These are phyloP conservation scores for Apiospora marii DNA, from an alignment of 2,329 filamentous ascomycete species.

Conservation along the genomic window DNA sequence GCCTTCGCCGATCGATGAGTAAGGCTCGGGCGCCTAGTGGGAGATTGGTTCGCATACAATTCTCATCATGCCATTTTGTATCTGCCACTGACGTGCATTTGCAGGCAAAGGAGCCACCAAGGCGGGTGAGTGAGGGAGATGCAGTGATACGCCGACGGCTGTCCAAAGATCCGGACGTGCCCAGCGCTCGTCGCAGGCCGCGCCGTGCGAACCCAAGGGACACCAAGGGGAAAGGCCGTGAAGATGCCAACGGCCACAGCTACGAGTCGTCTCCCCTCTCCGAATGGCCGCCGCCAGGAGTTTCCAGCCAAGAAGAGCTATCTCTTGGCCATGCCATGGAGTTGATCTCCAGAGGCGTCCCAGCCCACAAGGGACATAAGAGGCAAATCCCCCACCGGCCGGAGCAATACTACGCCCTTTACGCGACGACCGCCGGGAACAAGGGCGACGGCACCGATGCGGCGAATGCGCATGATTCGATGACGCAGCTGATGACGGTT, in stretches of 20 bases:
- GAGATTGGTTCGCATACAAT: slow-evolving; percentile 36
- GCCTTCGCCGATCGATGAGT: slow-evolving; percentile 58
- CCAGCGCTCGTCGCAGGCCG: slow-evolving; percentile 50
- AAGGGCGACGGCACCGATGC: slow-evolving; percentile 49
- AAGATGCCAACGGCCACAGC: slow-evolving; percentile 41
- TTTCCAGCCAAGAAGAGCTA: slow-evolving; percentile 58
- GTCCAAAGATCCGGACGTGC: slow-evolving; percentile 31
- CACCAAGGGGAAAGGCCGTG: slow-evolving; percentile 50
- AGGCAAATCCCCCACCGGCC: slow-evolving; percentile 61
- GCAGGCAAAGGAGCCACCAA: slow-evolving; percentile 43
- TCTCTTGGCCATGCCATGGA: slow-evolving; percentile 62
- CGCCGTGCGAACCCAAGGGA: slow-evolving; percentile 48
- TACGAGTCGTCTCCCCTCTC: slow-evolving; percentile 50
- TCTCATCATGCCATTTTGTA: background rate
- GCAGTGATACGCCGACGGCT: slow-evolving; percentile 36
- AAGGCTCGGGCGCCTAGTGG: slow-evolving; percentile 44
- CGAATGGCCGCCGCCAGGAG: slow-evolving; percentile 64
- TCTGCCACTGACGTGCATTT: background rate
- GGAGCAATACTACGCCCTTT: slow-evolving; percentile 64
- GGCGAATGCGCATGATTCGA: slow-evolving; percentile 60
- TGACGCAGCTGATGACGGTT: slow-evolving; percentile 67
- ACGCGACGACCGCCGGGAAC: slow-evolving; percentile 59
- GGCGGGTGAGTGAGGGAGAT: slow-evolving; percentile 46
- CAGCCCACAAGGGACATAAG: slow-evolving; percentile 63
- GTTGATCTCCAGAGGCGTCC: slow-evolving; percentile 65